Evolutionary conservation across 257 asterid genomes (phyloP), one percentile per base, ranked within the genome.

Genomic region (Salvia miltiorrhiza): DNA sequence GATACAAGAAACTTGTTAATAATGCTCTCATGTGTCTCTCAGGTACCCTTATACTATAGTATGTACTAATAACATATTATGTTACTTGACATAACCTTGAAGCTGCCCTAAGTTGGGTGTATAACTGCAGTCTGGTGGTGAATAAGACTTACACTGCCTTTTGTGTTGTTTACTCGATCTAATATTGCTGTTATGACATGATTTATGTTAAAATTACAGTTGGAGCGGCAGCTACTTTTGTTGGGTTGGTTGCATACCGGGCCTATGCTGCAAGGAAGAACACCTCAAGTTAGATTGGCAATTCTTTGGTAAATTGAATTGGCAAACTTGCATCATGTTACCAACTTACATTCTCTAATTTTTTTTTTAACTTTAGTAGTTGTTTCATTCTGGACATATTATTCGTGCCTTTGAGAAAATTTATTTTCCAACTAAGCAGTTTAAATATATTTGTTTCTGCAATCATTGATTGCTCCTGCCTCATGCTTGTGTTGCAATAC

Each of bases 211-310:
- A 69, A 72, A 24, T 68, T 71, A 81, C 96, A 93, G 99, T 93
- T 80, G 96, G 89, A 64, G 91, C 96, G 68, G 99, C 96, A 60
- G 81, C 86, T 63, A 81, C 93, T 21, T 83, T 90, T 49, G 80
- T 93, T 78, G 99, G 97, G 72, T 68, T 90, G 82, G 90, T 88
- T 11, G 97, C 93, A 23, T 91, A 86, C 75, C 86, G 95, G 66
- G 77, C 87, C 65, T 90, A 87, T 79, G 86, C 88, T 72, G 87
- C 96, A 72, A 83, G 90, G 83, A 93, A 82, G 88, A 88, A 80
- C 72, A 65, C 83, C 76, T 71, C 91, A 58, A 75, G 78, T 81
- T 91, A 87, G 77, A 79, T 69, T 60, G 70, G 73, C 66, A 19
- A 45, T 63, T 77, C 67, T 67, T 61, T 71, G 67, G 78, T 54